Conservation (phyloP, 352 stramenopile genomes). For the Globisporangium spinosum region DNA sequence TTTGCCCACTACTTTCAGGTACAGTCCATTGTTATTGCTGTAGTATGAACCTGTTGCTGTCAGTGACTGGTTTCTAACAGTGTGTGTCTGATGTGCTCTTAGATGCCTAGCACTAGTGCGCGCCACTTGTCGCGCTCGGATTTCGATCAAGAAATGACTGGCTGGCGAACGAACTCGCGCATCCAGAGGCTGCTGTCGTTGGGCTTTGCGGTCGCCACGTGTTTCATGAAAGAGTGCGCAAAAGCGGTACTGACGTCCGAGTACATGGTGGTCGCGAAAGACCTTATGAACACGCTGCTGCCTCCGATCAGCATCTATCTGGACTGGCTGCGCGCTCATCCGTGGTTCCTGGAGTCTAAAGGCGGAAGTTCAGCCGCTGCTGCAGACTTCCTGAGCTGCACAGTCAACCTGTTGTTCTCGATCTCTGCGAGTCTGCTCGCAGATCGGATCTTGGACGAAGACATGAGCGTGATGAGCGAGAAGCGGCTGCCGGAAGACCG, state of each 20-base stretch:
- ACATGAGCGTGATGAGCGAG: slow-evolving; percentile 2
- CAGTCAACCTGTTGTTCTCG: slow-evolving; percentile 12
- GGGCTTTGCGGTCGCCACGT: slow-evolving; percentile 10
- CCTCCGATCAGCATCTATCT: slow-evolving; percentile 36
- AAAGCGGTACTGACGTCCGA: slow-evolving; percentile 7
- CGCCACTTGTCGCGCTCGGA: slow-evolving; percentile 2
- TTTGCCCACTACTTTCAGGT: slow-evolving; percentile 31
- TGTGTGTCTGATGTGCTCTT: neutral
- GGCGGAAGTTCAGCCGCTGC: neutral
- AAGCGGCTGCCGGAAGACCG: slow-evolving; percentile 34
- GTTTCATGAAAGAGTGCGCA: slow-evolving; percentile 18
- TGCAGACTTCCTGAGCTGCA: slow-evolving; percentile 14
- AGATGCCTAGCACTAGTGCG: neutral
- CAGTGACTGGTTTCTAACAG: neutral
- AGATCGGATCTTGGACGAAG: slow-evolving; percentile 17
- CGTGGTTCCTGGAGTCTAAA: slow-evolving; percentile 21
- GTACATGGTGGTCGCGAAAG: slow-evolving; percentile 13
- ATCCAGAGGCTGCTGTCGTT: slow-evolving; percentile 4
- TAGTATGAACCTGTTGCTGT: neutral
- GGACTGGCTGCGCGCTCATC: slow-evolving; percentile 39
- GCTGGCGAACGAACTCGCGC: neutral
- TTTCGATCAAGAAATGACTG: slow-evolving; percentile 7
- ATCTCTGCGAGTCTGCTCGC: slow-evolving; percentile 19
- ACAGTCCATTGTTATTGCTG: neutral
- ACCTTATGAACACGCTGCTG: slow-evolving; percentile 34